Conservation (phyloP, 1,139 yeast genomes). For the Yamadazyma friedrichii region DNA sequence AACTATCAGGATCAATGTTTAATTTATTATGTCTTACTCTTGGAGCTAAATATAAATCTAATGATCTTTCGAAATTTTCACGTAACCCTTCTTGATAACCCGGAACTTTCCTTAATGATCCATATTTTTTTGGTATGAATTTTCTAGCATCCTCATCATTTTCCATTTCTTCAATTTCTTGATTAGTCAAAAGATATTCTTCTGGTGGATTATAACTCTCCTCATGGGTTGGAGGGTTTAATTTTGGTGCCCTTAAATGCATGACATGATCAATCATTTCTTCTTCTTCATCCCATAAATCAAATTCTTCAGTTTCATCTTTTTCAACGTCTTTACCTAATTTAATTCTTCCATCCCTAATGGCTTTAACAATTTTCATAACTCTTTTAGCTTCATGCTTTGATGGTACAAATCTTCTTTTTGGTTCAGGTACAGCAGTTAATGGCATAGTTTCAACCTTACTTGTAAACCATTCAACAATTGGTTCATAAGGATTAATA, state of each 20-base stretch:
- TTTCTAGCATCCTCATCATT: conserved; percentile 72
- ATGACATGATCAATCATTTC: conserved; percentile 69
- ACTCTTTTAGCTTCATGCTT: conserved; percentile 94
- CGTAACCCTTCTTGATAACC: conserved; percentile 84
- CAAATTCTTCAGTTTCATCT: conserved; percentile 54
- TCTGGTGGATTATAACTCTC: conserved; percentile 98
- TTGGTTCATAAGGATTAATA: conserved; percentile 88
- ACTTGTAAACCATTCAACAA: conserved; percentile 92
- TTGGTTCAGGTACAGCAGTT: conserved; percentile 93
- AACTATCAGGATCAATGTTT: conserved; percentile 93
- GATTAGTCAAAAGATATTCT: conserved; percentile 80
- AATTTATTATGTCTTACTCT: conserved; percentile 89
- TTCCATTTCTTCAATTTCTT: conserved; percentile 74
- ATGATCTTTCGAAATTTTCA: conserved; percentile 90
- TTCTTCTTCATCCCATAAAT: conserved; percentile 75
- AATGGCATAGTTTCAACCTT: conserved; percentile 88
- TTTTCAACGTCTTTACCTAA: conserved; percentile 50
- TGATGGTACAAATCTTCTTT: conserved; percentile 93
- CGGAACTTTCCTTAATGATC: conserved; percentile 86
- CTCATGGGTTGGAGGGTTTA: conserved; percentile 95
- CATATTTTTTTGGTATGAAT: conserved; percentile 79
- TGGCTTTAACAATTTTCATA: conserved; percentile 94
- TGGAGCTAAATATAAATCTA: conserved; percentile 94
- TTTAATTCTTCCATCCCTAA: conserved; percentile 90
- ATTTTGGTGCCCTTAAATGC: conserved; percentile 92